These are phyloP conservation scores for Coemansia sp. DNA, from an alignment of 192 early-diverging fungal species.

Conservation along the genomic window DNA sequence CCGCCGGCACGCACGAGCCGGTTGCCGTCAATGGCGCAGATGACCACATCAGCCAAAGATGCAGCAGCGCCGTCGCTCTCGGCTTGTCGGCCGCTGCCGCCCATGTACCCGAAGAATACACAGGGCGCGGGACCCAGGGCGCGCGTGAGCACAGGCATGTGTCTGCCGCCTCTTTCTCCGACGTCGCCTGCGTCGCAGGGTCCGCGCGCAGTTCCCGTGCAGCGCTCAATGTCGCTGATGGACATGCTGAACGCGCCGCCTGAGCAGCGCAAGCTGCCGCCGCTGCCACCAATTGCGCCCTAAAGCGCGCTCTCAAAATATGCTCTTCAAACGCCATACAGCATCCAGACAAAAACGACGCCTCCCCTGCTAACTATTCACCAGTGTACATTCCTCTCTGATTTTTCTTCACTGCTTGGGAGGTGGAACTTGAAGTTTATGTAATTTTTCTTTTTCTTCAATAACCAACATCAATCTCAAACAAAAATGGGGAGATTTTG, in stretches of 20 bases:
- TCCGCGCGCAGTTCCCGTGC: constrained; percentile 11
- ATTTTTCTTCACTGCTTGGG: neutral
- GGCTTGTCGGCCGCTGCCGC: neutral
- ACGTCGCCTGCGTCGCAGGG: neutral
- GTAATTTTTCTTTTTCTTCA: neutral
- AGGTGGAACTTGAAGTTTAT: neutral
- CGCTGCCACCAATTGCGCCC: constrained; percentile 30
- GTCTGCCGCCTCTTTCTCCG: constrained; percentile 8
- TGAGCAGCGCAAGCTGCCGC: constrained; percentile 51
- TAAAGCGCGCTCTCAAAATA: neutral
- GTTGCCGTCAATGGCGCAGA: constrained; percentile 2
- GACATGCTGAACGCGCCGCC: constrained; percentile 52
- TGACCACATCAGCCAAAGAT: constrained; percentile 1
- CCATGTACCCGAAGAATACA: neutral
- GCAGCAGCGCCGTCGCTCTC: constrained; percentile 7
- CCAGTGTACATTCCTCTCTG: constrained; percentile 1
- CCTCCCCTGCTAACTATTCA: neutral
- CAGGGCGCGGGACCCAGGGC: constrained; percentile 3
- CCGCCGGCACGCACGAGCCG: constrained; percentile 12
- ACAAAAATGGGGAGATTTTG: neutral
- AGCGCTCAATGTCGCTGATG: constrained; percentile 51
- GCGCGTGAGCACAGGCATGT: constrained; percentile 2
- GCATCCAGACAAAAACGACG: neutral
- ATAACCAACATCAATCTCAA: too few species aligned
- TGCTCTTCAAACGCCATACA: neutral